A percentile compares a stretch with the other conserved stretches of the same genome.
These are phyloP conservation scores for Botrytis cinerea DNA, from an alignment of 2,329 filamentous ascomycete genomes.

Conservation along the genomic window DNA sequence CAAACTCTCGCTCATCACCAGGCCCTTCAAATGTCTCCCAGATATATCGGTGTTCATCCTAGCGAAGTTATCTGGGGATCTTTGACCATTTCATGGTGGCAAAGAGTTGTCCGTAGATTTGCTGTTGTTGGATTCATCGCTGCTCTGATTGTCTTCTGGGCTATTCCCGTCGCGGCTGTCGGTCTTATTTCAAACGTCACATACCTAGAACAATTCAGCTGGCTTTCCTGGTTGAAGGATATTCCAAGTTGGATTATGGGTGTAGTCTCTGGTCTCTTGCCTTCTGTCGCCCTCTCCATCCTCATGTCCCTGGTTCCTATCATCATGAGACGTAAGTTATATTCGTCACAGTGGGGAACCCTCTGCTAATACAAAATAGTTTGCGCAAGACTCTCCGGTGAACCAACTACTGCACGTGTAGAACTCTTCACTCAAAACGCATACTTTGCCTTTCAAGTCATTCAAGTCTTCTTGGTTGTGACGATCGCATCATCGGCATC, in stretches of 20 bases:
- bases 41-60: slow-evolving; percentile 80
- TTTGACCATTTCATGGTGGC: slow-evolving; percentile 82
- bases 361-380: slow-evolving; percentile 47
- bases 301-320: slow-evolving; percentile 86
- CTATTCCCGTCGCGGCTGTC: slow-evolving; percentile 72
- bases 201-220: slow-evolving; percentile 65
- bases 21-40: slow-evolving; percentile 78
- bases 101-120: slow-evolving; percentile 72
- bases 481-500: slow-evolving; percentile 82
- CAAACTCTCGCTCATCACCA: slow-evolving; percentile 87
- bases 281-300: slow-evolving; percentile 74
- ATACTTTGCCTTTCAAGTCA: slow-evolving; percentile 87
- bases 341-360: not conserved
- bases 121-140: slow-evolving; percentile 70
- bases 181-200: slow-evolving; percentile 84
- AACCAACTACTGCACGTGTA: slow-evolving; percentile 74
- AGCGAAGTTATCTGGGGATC: slow-evolving; percentile 86
- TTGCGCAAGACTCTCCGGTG: slow-evolving; percentile 77
- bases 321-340: slow-evolving; percentile 69
- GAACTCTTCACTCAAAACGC: slow-evolving; percentile 89
- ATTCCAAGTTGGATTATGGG: slow-evolving; percentile 74
- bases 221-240: slow-evolving; percentile 71
- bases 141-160: slow-evolving; percentile 85
- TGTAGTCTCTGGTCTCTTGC: slow-evolving; percentile 81
- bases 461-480: slow-evolving; percentile 88